Conservation (phyloP, 768 basidiomycete species). For the Suillus sp. region DNA sequence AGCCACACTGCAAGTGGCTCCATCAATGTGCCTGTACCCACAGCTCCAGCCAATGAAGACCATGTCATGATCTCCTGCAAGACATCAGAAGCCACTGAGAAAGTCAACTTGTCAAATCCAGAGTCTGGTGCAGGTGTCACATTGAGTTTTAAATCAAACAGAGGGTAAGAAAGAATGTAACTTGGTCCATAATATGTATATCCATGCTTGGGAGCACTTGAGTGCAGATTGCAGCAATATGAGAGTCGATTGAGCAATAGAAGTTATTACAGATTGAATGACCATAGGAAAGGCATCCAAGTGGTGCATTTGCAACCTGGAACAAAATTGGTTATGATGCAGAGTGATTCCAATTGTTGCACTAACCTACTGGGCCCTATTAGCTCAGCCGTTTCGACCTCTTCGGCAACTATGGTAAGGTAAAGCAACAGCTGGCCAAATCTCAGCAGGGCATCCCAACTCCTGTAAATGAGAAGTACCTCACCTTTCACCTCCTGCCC, state of each 20-base stretch:
- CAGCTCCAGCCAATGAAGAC: no score
- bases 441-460: no score
- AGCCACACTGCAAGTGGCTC: no score
- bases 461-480: no score
- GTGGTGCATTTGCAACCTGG: slow-evolving; percentile 62
- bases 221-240: slow-evolving; percentile 60
- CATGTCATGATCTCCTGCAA: slow-evolving; percentile 61
- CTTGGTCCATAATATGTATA: slow-evolving; percentile 68
- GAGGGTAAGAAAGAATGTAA: slow-evolving; percentile 35
- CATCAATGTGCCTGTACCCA: no score
- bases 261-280: slow-evolving; percentile 61
- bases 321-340: slow-evolving; percentile 14
- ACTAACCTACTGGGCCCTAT: slow-evolving; percentile 72
- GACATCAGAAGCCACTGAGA: slow-evolving; percentile 68
- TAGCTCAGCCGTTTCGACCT: slow-evolving; percentile 74
- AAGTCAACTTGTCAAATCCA: slow-evolving; percentile 50
- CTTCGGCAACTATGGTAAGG: slow-evolving; percentile 86
- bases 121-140: slow-evolving; percentile 34
- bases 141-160: slow-evolving; percentile 8
- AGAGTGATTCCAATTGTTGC: not conserved
- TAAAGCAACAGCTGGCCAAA: slow-evolving; percentile 34
- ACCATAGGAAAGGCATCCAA: slow-evolving; percentile 71
- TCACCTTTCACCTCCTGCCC: no score
- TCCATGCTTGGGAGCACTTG: slow-evolving; percentile 83
- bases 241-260: slow-evolving; percentile 48